Evolutionary conservation across 202 grass and related monocot species (phyloP).

Genomic region (Digitaria exilis): DNA sequence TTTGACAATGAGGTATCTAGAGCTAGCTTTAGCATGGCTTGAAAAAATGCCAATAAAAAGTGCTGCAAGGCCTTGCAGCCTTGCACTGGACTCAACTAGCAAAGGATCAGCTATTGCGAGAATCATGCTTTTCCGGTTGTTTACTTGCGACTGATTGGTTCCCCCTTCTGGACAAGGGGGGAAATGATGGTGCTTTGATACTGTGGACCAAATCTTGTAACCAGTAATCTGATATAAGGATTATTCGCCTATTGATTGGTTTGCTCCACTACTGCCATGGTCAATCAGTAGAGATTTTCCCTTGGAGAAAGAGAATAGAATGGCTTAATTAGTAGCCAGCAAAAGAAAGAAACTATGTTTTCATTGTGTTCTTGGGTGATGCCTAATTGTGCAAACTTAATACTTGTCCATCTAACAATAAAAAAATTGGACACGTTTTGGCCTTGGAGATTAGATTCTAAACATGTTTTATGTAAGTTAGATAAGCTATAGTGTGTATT

Average conservation of each 20-base stretch:
- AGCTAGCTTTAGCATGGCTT: slow-evolving; percentile 30
- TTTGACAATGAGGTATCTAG: slow-evolving; percentile 45
- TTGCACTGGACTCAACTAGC: slow-evolving; percentile 55
- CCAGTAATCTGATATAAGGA: slow-evolving; percentile 26
- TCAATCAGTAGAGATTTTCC: neutral
- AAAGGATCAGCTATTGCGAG: neutral
- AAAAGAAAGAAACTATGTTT: neutral
- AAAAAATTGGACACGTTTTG: neutral
- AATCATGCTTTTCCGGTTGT: slow-evolving; percentile 33
- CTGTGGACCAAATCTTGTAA: slow-evolving; percentile 36
- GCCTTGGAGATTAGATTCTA: neutral
- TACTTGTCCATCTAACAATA: neutral
- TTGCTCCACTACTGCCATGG: slow-evolving; percentile 24
- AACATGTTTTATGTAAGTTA: neutral
- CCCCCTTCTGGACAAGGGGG: slow-evolving; percentile 36
- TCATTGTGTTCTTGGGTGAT: neutral
- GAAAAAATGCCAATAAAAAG: slow-evolving; percentile 33
- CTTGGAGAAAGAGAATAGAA: neutral
- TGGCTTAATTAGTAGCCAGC: neutral
- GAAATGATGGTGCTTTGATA: slow-evolving; percentile 34
- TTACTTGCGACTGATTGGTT: slow-evolving; percentile 31
- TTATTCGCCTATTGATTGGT: slow-evolving; percentile 40
- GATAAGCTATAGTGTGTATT: neutral
- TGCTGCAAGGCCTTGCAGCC: slow-evolving; percentile 3
- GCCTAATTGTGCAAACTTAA: neutral